These are phyloP conservation scores for Passalora sequoiae DNA, from an alignment of 2,329 filamentous ascomycete genomes.

Conservation along the genomic window DNA sequence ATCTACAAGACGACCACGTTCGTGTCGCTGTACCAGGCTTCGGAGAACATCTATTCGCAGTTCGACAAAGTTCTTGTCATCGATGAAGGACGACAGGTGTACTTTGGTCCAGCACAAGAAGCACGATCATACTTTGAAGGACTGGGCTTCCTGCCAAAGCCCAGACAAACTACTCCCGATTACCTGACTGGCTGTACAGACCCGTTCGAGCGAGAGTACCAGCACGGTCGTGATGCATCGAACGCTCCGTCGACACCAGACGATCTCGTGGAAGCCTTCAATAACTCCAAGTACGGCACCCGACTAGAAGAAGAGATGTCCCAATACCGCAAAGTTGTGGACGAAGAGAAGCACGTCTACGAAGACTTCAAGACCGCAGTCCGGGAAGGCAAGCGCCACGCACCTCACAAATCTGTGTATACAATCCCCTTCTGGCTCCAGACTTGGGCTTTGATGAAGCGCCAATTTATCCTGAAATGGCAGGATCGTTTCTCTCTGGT, in stretches of 20 bases:
- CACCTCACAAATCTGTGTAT: conserved; percentile 69
- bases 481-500: conserved; percentile 75
- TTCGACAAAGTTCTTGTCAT: conserved; percentile 81
- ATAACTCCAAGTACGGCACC: conserved; percentile 55
- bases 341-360: conserved; percentile 60
- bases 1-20: conserved; percentile 80
- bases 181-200: conserved; percentile 80
- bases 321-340: conserved; percentile 60
- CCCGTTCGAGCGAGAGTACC: conserved; percentile 74
- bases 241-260: conserved; percentile 66
- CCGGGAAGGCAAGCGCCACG: conserved; percentile 70
- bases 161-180: conserved; percentile 73
- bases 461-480: conserved; percentile 79
- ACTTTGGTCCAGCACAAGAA: conserved; percentile 63
- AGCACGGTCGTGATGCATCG: conserved; percentile 57
- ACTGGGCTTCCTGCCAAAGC: conserved; percentile 68
- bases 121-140: conserved; percentile 71
- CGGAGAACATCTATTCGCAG: conserved; percentile 73
- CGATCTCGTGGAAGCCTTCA: conserved; percentile 64
- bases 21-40: conserved; percentile 80
- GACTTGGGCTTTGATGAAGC: conserved; percentile 75
- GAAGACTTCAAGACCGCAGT: conserved; percentile 74
- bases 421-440: conserved; percentile 77
- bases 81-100: conserved; percentile 69
- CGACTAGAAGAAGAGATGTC: conserved; percentile 61